Base-by-base conservation (phyloP, 352 stramenopile genomes). In the Phytophthora pinifolia region DNA sequence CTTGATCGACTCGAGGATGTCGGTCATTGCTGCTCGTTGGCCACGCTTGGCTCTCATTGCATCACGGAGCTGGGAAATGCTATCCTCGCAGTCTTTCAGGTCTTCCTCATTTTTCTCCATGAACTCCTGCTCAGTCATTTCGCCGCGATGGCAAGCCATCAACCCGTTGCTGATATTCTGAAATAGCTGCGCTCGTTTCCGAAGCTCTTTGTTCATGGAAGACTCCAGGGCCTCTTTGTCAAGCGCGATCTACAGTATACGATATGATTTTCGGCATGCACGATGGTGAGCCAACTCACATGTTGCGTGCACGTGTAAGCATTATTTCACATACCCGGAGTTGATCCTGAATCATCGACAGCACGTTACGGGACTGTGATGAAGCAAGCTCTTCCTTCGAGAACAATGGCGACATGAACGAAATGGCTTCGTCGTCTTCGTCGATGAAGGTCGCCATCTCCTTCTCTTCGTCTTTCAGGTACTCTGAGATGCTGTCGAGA, bases 211-310 rank as follows among this genome's bases (percentile, higher is more conserved):
- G 4, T 65, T 65, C 15, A 88, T 67, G 2, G 64, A 72, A 46
- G 74, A 59, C 22, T 84, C 63, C 4, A 89, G 47, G 44, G 75
- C 69, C 71, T 92, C 81, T 37, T 76, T 74, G 37, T 80, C 65
- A 27, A 88, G 56, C 2, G 67, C 67, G 32, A 54, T 63, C 80
- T 90, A 33, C 18, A n/a, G n/a, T n/a, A 46, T 15, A 53, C 17
- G 13, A 14, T 49, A 38, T 7, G 9, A 36, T 36, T 39, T 20
- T 31, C 25, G 46, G 14, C 5, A 47, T 43, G 13, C 34, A 38
- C 7, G 18, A 32, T 43, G 32, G 33, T 38, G 3, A 41, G 9
- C 10, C 10, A 3, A 31, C 42, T 27, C n/a, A 49, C 12, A 42
- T 29, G 34, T 42, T 15, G 13, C 17, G 27, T 35, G n/a, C 14